Percentiles rank a stretch among this genome's conserved stretches.
Conservation (phyloP, 129 eudicot genomes). For the Ambrosia artemisiifolia region DNA sequence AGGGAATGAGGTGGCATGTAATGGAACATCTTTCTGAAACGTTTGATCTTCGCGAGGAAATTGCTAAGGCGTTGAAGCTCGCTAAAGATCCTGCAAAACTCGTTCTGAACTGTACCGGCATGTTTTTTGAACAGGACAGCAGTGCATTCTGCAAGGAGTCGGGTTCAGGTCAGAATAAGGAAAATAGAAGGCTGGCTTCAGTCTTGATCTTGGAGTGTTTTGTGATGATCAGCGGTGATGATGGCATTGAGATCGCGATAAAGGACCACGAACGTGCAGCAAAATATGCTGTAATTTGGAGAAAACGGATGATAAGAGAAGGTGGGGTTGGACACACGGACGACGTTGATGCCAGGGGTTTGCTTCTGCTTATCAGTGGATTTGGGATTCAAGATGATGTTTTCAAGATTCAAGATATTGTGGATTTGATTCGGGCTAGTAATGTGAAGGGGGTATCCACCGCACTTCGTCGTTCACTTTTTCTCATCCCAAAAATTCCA, state of each 20-base stretch:
- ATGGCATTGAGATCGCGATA: constrained; percentile 31
- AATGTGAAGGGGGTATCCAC: constrained; percentile 33
- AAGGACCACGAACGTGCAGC: constrained; percentile 37
- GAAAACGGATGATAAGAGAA: constrained; percentile 49
- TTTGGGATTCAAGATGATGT: constrained; percentile 50
- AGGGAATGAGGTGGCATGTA: constrained; percentile 37
- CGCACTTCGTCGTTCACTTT: constrained; percentile 43
- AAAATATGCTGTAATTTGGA: constrained; percentile 47
- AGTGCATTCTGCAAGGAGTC: constrained; percentile 30
- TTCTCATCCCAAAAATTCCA: constrained; percentile 48
- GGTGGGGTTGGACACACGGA: constrained; percentile 44
- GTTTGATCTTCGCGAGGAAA: constrained; percentile 36
- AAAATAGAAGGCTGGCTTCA: constrained; percentile 47
- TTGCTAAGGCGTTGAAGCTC: constrained; percentile 45
- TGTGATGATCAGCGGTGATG: constrained; percentile 41
- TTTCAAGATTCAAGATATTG: constrained; percentile 44
- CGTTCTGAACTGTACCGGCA: constrained; percentile 52
- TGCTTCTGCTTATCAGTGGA: constrained; percentile 58
- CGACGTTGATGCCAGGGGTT: constrained; percentile 66
- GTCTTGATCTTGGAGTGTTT: constrained; percentile 58
- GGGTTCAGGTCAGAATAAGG: constrained; percentile 8
- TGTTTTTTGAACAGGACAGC: constrained; percentile 48
- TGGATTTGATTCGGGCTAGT: constrained; percentile 47
- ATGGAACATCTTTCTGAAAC: constrained; percentile 23
- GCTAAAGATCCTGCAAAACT: constrained; percentile 52